Evolutionary conservation across 2,329 filamentous ascomycete species (phyloP), one percentile per base, ranked within the genome.

Genomic region (Penicillium verrucosum): DNA sequence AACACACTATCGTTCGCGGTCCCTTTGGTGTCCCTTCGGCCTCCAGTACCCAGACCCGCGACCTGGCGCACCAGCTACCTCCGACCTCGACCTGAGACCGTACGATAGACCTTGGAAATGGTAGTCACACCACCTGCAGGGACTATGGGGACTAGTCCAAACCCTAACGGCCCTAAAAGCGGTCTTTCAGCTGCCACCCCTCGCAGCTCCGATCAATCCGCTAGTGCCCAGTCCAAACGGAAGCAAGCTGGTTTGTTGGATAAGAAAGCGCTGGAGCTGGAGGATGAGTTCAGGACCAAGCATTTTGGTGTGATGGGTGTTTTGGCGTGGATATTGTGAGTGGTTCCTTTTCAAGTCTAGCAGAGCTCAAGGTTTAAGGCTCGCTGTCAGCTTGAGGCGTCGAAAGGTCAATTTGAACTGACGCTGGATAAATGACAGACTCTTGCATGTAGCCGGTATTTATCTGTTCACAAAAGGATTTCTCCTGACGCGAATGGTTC

Each of bases 401-500:
- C 23, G 6, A 21, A 46, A 18, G 32, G 43, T 32, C 42, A 37
- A n/a, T 23, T 9, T 21, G 23, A 32, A 29, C 57, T 61, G 37
- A 61, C 57, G 10, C 25, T 16, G 30, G 30, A 45, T 38, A 27
- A n/a, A 14, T 41, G 41, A 36, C 65, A 87, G 85, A 61, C 68
- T 82, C 62, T 82, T 97, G 40, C 94, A 99, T 72, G 80, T 84
- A 44, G 79, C 89, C 36, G 93, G 92, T 58, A 88, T 97, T 67
- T 90, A 89, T 71, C 89, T 97, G 70, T 99, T 99, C 77, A 96
- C 91, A 27, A 92, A 89, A 72, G 94, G 94, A 37, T 99, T 99
- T 75, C 85, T 99, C 60, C 84, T 99, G 62, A 96, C 93, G 54
- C 85, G 94, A 57, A 78, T 91, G 60, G 88, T 93, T 50, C 81